Conservation (phyloP, 148 eudicot genomes). For the Bassia scoparia region DNA sequence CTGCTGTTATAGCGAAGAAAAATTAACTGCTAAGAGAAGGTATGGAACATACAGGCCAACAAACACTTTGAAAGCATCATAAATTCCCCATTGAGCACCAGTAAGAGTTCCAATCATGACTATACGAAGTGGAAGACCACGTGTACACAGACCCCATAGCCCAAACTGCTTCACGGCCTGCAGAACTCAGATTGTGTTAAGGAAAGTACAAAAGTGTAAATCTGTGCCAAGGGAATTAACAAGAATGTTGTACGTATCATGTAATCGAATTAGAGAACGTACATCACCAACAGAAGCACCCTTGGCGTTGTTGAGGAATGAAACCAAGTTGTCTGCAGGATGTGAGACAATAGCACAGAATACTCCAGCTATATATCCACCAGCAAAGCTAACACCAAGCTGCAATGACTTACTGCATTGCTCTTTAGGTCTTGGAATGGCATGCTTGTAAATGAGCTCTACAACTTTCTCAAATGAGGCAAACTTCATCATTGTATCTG, state of each 20-base stretch:
- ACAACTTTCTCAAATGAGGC: slow-evolving; percentile 64
- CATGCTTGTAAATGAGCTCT: slow-evolving; percentile 49
- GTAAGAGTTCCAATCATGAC: slow-evolving; percentile 81
- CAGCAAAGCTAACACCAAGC: slow-evolving; percentile 69
- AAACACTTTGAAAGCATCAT: slow-evolving; percentile 68
- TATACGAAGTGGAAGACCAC: slow-evolving; percentile 80
- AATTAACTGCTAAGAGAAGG: neutral
- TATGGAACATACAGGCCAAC: slow-evolving; percentile 69
- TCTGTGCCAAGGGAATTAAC: neutral
- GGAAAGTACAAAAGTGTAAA: neutral
- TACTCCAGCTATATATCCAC: slow-evolving; percentile 70
- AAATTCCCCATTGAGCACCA: slow-evolving; percentile 72
- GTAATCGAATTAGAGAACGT: neutral
- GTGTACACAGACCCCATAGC: slow-evolving; percentile 55
- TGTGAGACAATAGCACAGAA: slow-evolving; percentile 67
- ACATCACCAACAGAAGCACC: slow-evolving; percentile 60
- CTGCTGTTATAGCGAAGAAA: too few species aligned
- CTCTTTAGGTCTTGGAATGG: slow-evolving; percentile 58
- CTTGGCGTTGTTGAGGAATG: slow-evolving; percentile 64
- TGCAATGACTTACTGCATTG: slow-evolving; percentile 58
- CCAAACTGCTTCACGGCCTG: slow-evolving; percentile 76
- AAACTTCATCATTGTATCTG: slow-evolving; percentile 89
- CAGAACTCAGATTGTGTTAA: neutral
- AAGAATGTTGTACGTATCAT: neutral
- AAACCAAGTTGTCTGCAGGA: slow-evolving; percentile 72